Percentiles rank a stretch among this genome's conserved stretches.
Conservation (phyloP, 495 filamentous ascomycete species). For the Talaromyces liani region DNA sequence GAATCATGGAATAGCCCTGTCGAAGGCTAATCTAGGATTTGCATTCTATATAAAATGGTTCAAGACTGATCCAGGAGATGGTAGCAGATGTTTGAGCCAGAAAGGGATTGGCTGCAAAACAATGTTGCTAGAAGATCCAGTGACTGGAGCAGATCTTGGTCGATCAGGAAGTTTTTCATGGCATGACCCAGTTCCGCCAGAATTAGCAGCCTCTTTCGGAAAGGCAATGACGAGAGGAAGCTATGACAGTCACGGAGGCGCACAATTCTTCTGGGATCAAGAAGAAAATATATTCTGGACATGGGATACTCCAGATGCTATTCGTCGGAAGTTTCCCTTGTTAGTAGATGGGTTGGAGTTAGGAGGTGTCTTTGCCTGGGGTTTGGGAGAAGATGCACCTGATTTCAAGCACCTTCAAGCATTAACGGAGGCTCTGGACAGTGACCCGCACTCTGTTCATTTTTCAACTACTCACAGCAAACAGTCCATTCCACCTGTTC, state of each 20-base stretch:
- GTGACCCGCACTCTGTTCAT: neutral
- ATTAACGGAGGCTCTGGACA: constrained; percentile 27
- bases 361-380: constrained; percentile 69
- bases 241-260: constrained; percentile 51
- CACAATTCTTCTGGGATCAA: constrained; percentile 61
- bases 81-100: constrained; percentile 27
- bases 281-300: constrained; percentile 61
- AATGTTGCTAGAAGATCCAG: constrained; percentile 54
- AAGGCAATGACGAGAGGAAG: constrained; percentile 43
- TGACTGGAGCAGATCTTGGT: constrained; percentile 56
- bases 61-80: constrained; percentile 35
- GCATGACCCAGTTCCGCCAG: constrained; percentile 38
- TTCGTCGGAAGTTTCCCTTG: constrained; percentile 53
- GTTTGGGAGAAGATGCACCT: constrained; percentile 60
- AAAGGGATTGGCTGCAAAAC: constrained; percentile 55
- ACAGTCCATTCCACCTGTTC: neutral
- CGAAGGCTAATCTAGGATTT: constrained; percentile 63
- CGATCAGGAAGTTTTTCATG: constrained; percentile 55
- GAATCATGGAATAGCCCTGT: constrained; percentile 17
- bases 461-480: neutral
- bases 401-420: constrained; percentile 51
- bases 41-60: constrained; percentile 72
- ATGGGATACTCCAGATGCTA: constrained; percentile 59
- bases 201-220: constrained; percentile 41
- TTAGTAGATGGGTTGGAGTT: constrained; percentile 50